Evolutionary conservation across 169 alveolate genomes (phyloP), one percentile per base, ranked within the genome.

Genomic region (Plasmodium chabaudi): DNA sequence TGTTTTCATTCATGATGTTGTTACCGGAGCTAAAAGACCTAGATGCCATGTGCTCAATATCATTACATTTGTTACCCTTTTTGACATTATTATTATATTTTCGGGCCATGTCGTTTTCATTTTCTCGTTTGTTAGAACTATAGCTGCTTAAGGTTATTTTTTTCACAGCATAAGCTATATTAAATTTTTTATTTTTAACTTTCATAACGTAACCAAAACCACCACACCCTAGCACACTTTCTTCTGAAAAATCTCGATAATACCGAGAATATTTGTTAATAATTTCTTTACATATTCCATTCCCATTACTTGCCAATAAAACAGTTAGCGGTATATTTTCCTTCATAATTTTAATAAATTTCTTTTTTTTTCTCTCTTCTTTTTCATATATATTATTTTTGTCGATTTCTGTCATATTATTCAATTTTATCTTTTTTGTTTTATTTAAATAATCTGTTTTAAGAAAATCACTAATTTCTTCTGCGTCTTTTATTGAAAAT

Each of bases 181-280:
- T 90, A 27, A 93, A 94, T 84, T 95, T 87, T 46, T 68, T 70
- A 15, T 87, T 70, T 53, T 88, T 92, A n/a, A 91, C 97, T 93
- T 93, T 93, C 77, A 93, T 92, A 44, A 95, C 97, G 59, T 95
- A 94, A 0, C 97, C 97, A 73, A 95, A 95, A 3, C 96, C 94
- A 23, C 97, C 97, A 60, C 93, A 95, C 0, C 97, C 97, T 65
- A 95, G 69, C 13, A 95, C 87, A 60, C 90, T 72, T 70, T 94
- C 94, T 44, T 94, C 94, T 53, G 84, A 89, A 69, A 94, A 95
- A 59, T 95, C 96, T 13, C 96, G 91, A 63, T 88, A 93, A 87
- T 93, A 93, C 46, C 96, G 68, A 19, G 96, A 93, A 34, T 93
- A 88, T 9, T 67, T 82, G n/a, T 82, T 57, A 69, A 82, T 82